Percentiles rank a stretch among this genome's conserved stretches.
phyloP scores from a whole-genome alignment of 768 basidiomycete species.

The Pleurotus salmoneostramineus region DNA sequence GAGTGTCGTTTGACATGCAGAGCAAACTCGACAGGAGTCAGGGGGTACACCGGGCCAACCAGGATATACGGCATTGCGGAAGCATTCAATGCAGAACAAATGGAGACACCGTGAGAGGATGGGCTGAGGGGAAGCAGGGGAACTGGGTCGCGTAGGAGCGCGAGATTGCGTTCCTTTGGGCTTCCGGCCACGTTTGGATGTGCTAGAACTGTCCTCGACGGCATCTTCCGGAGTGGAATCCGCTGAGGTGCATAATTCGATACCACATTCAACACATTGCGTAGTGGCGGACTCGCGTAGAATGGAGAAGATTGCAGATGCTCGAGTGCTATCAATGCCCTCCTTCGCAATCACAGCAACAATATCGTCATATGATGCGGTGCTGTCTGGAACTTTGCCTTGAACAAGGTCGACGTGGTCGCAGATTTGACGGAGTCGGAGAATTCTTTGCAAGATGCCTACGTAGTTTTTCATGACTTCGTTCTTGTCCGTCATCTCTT shows the following conservation, averaged over 20 bases:
- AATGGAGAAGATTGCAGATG: conserved; percentile 79
- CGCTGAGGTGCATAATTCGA: conserved; percentile 57
- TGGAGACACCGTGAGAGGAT: conserved; percentile 93
- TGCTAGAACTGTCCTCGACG: conserved; percentile 42
- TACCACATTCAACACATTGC: conserved; percentile 85
- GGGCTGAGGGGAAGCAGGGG: conserved; percentile 59
- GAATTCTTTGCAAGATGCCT: conserved; percentile 92
- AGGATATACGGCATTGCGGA: conserved; percentile 72
- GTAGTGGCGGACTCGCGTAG: conserved; percentile 84
- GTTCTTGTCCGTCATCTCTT: conserved; percentile 80
- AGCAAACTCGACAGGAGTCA: conserved; percentile 62
- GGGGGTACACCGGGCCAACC: conserved; percentile 72
- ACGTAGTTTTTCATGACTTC: conserved; percentile 99
- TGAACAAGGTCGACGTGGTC: conserved; percentile 91
- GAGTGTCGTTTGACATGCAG: conserved; percentile 72
- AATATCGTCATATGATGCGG: conserved; percentile 74
- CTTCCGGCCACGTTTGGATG: conserved; percentile 44
- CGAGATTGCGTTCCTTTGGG: conserved; percentile 55
- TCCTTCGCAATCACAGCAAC: conserved; percentile 70
- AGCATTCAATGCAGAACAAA: conserved; percentile 86
- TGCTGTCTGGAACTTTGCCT: conserved; percentile 53
- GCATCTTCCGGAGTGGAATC: conserved; percentile 45
- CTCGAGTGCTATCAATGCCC: conserved; percentile 73
- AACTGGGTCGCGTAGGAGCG: conserved; percentile 69
- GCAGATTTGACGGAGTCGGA: conserved; percentile 96